Evolutionary conservation across 768 basidiomycete genomes (phyloP), one percentile per base, ranked within the genome.

Genomic region (Boletus bicolor): DNA sequence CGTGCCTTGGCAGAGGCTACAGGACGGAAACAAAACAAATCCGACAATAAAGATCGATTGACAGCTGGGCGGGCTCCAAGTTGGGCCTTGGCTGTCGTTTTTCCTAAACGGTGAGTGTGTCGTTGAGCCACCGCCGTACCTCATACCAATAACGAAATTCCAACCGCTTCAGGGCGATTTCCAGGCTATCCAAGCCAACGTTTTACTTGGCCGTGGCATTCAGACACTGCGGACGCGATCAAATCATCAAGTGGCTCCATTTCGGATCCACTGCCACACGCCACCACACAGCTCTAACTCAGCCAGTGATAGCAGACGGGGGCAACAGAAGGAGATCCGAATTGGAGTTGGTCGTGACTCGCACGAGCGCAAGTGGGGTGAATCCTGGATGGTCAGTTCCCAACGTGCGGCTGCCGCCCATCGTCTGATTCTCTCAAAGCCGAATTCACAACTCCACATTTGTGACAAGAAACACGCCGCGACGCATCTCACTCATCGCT

Each of bases 1-100:
- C 15, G 6, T 19, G 30, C 17, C 12, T 41, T 47, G 54, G 10
- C 17, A 2, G 32, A 41, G 38, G 11, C 24, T 21, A 28, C 37
- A 30, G 35, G 42, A 44, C 30, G 56, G 46, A 38, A 37, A 24
- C 44, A 36, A 37, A 43, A 57, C 9, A 57, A 47, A 49, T n/a
- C 28, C 45, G 56, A 56, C 44, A 30, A 14, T 19, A 19, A 26
- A 35, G 17, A 30, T 32, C 14, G 37, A 28, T 49, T 32, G 44
- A n/a, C 21, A n/a, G 7, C 9, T 19, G 11, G 49, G 28, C 44
- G 8, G 44, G 7, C 28, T 30, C 28, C 19, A 19, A 19, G 19
- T 30, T 30, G 28, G 5, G 10, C 8, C 15, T 44, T 19, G 6
- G n/a, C 10, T n/a, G 49, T 52, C 35, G 15, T 9, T 7, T 44